Percentiles rank a stretch among this genome's conserved stretches.
Conservation (phyloP, 257 asterid genomes). For the Nicotiana sylvestris region DNA sequence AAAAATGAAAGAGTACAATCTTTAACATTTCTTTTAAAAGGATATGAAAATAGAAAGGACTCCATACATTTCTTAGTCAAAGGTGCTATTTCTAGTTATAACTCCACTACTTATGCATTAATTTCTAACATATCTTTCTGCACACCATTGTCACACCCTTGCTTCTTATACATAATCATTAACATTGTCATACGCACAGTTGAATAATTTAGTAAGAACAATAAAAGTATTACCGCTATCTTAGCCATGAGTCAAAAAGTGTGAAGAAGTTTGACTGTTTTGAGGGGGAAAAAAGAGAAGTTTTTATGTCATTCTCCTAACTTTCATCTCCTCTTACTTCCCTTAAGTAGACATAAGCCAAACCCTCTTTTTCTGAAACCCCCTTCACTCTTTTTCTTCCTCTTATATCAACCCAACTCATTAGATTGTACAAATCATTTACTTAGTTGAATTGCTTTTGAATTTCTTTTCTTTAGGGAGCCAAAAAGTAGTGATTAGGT, state of each 20-base stretch:
- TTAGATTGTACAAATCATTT: too few relatives aligned
- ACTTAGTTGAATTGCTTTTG: too few relatives aligned
- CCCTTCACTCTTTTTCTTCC: too few relatives aligned
- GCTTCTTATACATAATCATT: conserved; percentile 8
- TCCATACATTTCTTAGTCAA: not conserved
- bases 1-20: too few relatives aligned
- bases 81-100: not conserved
- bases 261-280: conserved; percentile 19
- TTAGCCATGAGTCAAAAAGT: conserved; percentile 33
- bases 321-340: conserved; percentile 56
- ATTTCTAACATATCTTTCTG: not conserved
- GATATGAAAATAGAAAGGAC: too few relatives aligned
- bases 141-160: conserved; percentile 38
- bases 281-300: conserved; percentile 69
- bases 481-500: too few relatives aligned
- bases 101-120: not conserved
- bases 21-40: too few relatives aligned
- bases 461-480: too few relatives aligned
- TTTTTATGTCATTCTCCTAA: conserved; percentile 49
- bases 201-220: conserved; percentile 9
- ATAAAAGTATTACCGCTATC: conserved; percentile 26
- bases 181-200: not conserved
- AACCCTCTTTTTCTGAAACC: too few relatives aligned
- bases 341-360: not conserved
- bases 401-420: too few relatives aligned